These are phyloP conservation scores for Scytalidium lignicola DNA, from an alignment of 2,329 filamentous ascomycete species.

Conservation along the genomic window DNA sequence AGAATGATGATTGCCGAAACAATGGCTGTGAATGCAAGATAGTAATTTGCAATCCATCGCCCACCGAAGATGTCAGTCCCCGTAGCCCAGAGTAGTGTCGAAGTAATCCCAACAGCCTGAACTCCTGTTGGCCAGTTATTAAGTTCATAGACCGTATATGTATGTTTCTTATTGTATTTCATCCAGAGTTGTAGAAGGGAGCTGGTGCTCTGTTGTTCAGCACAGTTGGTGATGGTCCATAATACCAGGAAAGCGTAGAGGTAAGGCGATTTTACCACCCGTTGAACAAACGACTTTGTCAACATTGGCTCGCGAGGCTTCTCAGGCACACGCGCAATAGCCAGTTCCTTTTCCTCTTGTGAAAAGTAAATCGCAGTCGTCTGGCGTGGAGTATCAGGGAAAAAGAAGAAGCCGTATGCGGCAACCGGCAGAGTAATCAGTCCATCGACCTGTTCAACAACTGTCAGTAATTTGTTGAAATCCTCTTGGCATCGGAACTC, in stretches of 20 bases:
- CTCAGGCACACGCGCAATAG: constrained; percentile 33
- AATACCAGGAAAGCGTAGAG: constrained; percentile 41
- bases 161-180: constrained; percentile 34
- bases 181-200: constrained; percentile 48
- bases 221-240: constrained; percentile 58
- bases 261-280: no score
- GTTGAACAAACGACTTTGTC: no score
- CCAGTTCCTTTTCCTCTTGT: constrained; percentile 34
- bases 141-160: constrained; percentile 42
- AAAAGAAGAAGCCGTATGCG: constrained; percentile 45
- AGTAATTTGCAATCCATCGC: no score
- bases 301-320: background rate
- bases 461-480: no score
- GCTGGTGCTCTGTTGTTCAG: constrained; percentile 43
- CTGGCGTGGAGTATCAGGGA: constrained; percentile 38
- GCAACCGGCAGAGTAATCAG: constrained; percentile 53
- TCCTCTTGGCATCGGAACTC: no score
- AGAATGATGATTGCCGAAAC: no score
- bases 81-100: no score
- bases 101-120: constrained; percentile 42
- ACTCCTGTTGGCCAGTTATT: constrained; percentile 51
- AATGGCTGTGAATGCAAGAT: no score
- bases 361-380: constrained; percentile 38
- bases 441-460: constrained; percentile 49
- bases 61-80: no score